A percentile compares a stretch with the other conserved stretches of the same genome.
These are phyloP conservation scores for Metschnikowia gelsemii DNA, from an alignment of 805 yeast genomes.

Conservation along the genomic window DNA sequence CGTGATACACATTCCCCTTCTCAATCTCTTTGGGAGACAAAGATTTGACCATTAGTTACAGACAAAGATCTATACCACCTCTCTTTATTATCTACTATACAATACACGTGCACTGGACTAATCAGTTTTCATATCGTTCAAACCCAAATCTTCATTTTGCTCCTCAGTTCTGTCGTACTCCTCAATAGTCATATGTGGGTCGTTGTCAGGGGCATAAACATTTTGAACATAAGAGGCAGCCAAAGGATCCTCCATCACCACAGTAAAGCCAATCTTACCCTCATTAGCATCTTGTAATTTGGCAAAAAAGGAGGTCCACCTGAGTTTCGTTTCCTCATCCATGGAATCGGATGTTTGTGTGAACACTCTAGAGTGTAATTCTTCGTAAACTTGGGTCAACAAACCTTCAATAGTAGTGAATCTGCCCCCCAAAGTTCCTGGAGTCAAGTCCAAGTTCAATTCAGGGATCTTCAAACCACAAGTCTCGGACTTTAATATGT, in stretches of 20 bases:
- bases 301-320: conserved; percentile 81
- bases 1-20: neutral
- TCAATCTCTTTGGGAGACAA: neutral
- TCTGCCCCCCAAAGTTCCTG: conserved; percentile 97
- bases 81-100: conserved; percentile 4
- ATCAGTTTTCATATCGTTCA: conserved; percentile 52
- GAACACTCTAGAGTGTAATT: conserved; percentile 80
- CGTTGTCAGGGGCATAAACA: conserved; percentile 97
- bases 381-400: conserved; percentile 83
- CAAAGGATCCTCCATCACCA: conserved; percentile 89
- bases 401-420: conserved; percentile 97
- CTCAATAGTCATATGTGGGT: conserved; percentile 91
- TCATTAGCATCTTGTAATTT: conserved; percentile 73
- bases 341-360: conserved; percentile 87
- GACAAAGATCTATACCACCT: neutral
- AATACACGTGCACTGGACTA: neutral
- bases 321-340: conserved; percentile 71
- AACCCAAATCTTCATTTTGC: conserved; percentile 90
- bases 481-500: conserved; percentile 90
- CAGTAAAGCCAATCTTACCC: conserved; percentile 80
- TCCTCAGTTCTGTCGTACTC: conserved; percentile 86
- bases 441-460: conserved; percentile 81
- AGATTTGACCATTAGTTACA: neutral
- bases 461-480: conserved; percentile 87
- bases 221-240: conserved; percentile 95